phyloP scores from a whole-genome alignment of 257 asterid genomes.

The Forsythia suspensa region DNA sequence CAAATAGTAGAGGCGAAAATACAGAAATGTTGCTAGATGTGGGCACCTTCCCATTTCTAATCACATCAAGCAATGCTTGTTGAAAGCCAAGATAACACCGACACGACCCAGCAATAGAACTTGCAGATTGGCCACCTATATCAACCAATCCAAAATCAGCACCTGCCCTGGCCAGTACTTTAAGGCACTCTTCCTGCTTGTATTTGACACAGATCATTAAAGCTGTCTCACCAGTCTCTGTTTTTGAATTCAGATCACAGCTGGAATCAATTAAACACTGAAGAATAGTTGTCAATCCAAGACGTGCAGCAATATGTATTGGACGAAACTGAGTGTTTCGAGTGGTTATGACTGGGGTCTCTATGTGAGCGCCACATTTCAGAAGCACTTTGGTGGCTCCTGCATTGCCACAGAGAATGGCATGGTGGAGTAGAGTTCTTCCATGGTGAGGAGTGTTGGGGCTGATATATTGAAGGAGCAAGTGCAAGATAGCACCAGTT shows the following conservation, averaged over 20 bases:
- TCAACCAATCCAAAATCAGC: conserved; percentile 70
- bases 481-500: conserved; percentile 60
- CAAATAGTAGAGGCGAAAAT: conserved; percentile 61
- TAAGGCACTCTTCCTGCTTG: conserved; percentile 59
- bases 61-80: conserved; percentile 49
- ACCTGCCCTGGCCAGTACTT: conserved; percentile 59
- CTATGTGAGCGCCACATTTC: conserved; percentile 49
- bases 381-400: conserved; percentile 55
- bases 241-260: conserved; percentile 57
- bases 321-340: conserved; percentile 50
- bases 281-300: conserved; percentile 50
- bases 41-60: conserved; percentile 48
- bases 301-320: conserved; percentile 72
- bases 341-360: conserved; percentile 53
- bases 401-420: conserved; percentile 60
- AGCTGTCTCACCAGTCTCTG: conserved; percentile 65
- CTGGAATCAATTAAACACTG: conserved; percentile 54
- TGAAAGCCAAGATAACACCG: conserved; percentile 56
- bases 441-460: conserved; percentile 44
- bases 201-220: conserved; percentile 50
- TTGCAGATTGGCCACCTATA: conserved; percentile 48
- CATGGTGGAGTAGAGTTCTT: conserved; percentile 77
- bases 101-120: conserved; percentile 44
- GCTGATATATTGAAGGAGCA: conserved; percentile 54
- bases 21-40: conserved; percentile 46